These are phyloP conservation scores for Salix suchowensis DNA, from an alignment of 345 rosid genomes.

Conservation along the genomic window DNA sequence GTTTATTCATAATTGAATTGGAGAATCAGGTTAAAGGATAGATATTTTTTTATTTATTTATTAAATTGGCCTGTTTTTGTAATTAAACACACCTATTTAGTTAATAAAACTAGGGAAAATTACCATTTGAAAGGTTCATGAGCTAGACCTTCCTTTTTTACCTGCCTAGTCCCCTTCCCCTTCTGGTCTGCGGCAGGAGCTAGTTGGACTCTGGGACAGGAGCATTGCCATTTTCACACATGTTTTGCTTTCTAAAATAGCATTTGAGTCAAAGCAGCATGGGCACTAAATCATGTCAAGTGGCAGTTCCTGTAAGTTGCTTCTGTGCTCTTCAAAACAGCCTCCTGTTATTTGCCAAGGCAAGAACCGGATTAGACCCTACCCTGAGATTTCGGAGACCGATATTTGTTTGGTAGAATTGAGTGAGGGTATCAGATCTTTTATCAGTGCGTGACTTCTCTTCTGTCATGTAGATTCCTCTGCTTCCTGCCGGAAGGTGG, in stretches of 20 bases:
- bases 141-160: background rate
- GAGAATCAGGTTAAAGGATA: conserved; percentile 3
- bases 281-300: background rate
- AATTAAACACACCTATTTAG: background rate
- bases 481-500: background rate
- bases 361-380: no score
- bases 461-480: background rate
- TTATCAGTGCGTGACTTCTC: background rate
- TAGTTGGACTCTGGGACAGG: no score
- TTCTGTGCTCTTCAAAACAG: background rate
- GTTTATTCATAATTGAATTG: conserved; percentile 1
- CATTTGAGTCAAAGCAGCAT: background rate
- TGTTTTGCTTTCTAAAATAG: background rate
- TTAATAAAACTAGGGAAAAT: background rate
- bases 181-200: background rate
- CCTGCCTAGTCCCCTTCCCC: background rate
- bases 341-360: background rate
- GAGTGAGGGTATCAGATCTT: background rate
- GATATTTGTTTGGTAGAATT: background rate
- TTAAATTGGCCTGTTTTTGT: conserved; percentile 5
- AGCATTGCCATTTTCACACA: background rate
- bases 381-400: background rate
- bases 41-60: background rate
- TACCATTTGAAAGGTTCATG: background rate
- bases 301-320: background rate